A percentile compares a stretch with the other conserved stretches of the same genome.
Evolutionary conservation across 495 filamentous ascomycete species (phyloP).

Genomic region (Diplogelasinospora grovesii): DNA sequence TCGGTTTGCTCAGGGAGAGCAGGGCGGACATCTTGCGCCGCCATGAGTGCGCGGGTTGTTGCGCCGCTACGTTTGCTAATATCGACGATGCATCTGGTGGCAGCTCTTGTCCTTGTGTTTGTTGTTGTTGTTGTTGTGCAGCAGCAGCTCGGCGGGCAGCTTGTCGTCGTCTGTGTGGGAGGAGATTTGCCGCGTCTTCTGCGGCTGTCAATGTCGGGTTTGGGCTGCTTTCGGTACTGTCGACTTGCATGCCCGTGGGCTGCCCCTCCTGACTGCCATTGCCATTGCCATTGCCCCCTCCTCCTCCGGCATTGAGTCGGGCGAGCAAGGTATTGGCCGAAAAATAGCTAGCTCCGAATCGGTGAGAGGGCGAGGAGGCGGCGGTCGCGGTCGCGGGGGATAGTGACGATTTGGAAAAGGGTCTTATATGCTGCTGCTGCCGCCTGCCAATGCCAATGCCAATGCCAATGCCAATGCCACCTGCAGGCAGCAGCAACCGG

Average conservation of each 20-base stretch:
- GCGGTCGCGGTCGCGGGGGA: slow-evolving; percentile 12
- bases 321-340: slow-evolving; percentile 32
- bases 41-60: slow-evolving; percentile 60
- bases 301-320: too few species aligned
- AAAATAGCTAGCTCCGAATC: slow-evolving; percentile 34
- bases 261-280: too few species aligned
- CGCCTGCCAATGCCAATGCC: background rate
- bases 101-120: slow-evolving; percentile 24
- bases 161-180: slow-evolving; percentile 38
- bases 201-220: slow-evolving; percentile 6
- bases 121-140: background rate
- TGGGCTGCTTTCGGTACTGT: too few species aligned
- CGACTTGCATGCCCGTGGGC: too few species aligned
- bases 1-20: slow-evolving; percentile 89
- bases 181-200: slow-evolving; percentile 12
- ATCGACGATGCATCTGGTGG: slow-evolving; percentile 80
- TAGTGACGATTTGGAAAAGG: slow-evolving; percentile 20
- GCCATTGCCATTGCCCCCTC: too few species aligned
- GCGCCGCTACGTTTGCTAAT: slow-evolving; percentile 64
- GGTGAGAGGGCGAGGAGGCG: slow-evolving; percentile 13
- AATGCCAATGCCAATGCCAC: background rate
- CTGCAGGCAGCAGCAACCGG: slow-evolving; percentile 13
- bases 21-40: slow-evolving; percentile 74
- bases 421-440: slow-evolving; percentile 1
- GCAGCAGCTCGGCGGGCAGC: slow-evolving; percentile 22